Evolutionary conservation across 805 yeast species (phyloP), one percentile per base, ranked within the genome.

Genomic region (Candida dendrica): DNA sequence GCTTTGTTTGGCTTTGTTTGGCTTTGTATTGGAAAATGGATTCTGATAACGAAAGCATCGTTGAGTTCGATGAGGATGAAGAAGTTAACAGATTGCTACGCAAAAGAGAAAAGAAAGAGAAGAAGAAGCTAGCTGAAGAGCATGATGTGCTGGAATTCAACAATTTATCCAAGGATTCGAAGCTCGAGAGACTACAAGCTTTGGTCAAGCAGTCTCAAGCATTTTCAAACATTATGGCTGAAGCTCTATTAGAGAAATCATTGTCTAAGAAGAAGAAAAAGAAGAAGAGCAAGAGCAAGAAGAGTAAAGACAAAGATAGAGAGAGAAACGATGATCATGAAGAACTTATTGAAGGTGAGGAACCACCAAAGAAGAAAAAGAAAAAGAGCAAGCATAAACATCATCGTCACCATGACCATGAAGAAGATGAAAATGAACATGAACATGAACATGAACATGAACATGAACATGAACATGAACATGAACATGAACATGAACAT

Each of bases 131-230:
- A 3, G 9, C 43, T 7, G 27, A 37, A 1, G 47, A 39, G 15
- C 41, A 36, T 13, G 51, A 49, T 39, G 42, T 41, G 39, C 34
- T 53, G 32, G 56, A 55, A 32, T 56, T 60, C 36, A 68, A 78
- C 42, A 59, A 60, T 7, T 61, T 75, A 16, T 68, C 77, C 2
- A 65, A 65, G n/a, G 77, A 79, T 33, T 64, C 67, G 36, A 86
- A 87, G 53, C 64, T 88, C 36, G 72, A 74, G 41, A 72, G 87
- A 42, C 65, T 91, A 41, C 75, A 85, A 44, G 79, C 77, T 31
- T 69, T 91, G 47, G 88, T 91, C n/a, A 83, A 84, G 52, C 82
- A 86, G 55, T 86, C 96, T 15, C 90, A 88, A 56, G 76, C 90
- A 2, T 91, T 87, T 61, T 84, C 97, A 1, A 77, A 81, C 47